A percentile compares a stretch with the other conserved stretches of the same genome.
These are phyloP conservation scores for Pythium sukuiense DNA, from an alignment of 352 stramenopile genomes.

Conservation along the genomic window DNA sequence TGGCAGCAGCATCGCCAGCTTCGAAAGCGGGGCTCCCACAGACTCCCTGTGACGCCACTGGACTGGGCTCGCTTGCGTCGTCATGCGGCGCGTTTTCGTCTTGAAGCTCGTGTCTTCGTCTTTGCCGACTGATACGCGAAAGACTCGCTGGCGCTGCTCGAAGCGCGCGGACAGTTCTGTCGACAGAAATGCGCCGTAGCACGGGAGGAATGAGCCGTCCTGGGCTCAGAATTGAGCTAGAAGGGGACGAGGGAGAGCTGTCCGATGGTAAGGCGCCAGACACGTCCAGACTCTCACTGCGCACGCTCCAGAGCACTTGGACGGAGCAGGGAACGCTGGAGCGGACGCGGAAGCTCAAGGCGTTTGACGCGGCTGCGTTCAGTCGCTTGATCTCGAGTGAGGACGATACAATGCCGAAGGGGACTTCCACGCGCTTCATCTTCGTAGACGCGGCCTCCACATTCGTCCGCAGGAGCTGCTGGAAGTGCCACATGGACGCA, in stretches of 20 bases:
- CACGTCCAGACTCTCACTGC: constrained; percentile 7
- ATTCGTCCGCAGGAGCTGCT: constrained; percentile 58
- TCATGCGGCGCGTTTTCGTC: constrained; percentile 10
- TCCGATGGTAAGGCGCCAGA: not conserved
- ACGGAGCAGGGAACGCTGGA: constrained; percentile 8
- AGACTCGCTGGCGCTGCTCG: constrained; percentile 15
- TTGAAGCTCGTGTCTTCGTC: constrained; percentile 22
- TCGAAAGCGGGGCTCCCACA: not conserved
- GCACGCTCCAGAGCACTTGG: constrained; percentile 30
- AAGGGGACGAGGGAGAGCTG: not conserved
- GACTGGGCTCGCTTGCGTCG: not conserved
- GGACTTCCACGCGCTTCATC: constrained; percentile 46
- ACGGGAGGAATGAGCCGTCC: constrained; percentile 9
- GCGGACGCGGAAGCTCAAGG: constrained; percentile 16
- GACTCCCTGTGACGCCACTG: not conserved
- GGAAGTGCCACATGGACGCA: constrained; percentile 64
- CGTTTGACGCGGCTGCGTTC: not conserved
- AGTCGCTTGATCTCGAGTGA: constrained; percentile 30
- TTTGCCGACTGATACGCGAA: constrained; percentile 22
- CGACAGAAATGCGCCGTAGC: constrained; percentile 12
- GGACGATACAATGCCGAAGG: constrained; percentile 42
- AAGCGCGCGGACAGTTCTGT: constrained; percentile 13
- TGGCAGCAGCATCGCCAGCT: not conserved
- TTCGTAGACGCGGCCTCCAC: constrained; percentile 30
- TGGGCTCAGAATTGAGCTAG: not conserved